Conservation (phyloP, 108 stramenopile genomes). For the Pseudonitzschia delicatissima region DNA sequence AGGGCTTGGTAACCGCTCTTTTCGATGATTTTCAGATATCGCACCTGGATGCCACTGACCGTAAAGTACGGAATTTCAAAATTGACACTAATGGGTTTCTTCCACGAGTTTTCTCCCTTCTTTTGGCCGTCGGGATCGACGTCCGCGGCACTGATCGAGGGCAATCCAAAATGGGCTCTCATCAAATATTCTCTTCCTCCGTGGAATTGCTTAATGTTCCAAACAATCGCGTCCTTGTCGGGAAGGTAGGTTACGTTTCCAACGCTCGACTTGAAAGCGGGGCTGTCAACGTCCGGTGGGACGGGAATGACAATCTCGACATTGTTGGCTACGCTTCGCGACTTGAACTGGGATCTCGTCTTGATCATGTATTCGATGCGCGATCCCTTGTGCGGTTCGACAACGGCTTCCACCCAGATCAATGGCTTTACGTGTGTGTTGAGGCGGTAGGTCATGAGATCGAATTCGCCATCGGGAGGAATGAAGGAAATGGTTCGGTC, state of each 20-base stretch:
- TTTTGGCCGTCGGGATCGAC: conserved; percentile 54
- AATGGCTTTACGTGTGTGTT: conserved; percentile 99
- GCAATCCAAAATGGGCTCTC: conserved; percentile 99
- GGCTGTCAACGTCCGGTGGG: conserved; percentile 98
- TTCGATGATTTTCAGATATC: conserved; percentile 99
- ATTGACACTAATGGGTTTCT: conserved; percentile 91
- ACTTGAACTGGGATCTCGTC: conserved; percentile 98
- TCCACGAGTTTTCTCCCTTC: conserved; percentile 87
- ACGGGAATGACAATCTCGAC: conserved; percentile 99
- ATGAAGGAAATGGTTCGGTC: conserved; percentile 99
- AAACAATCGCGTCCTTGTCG: conserved; percentile 95
- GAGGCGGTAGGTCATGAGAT: conserved; percentile 98
- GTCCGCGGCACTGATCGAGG: conserved; percentile 89
- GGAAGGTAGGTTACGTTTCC: conserved; percentile 98
- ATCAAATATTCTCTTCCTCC: conserved; percentile 94
- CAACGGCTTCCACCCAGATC: conserved; percentile 99
- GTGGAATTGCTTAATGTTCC: conserved; percentile 98
- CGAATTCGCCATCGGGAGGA: conserved; percentile 99
- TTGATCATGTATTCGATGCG: conserved; percentile 99
- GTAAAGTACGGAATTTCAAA: conserved; percentile 99
- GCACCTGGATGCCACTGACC: conserved; percentile 97
- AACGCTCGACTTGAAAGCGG: conserved; percentile 94
- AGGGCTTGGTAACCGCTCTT: conserved; percentile 98
- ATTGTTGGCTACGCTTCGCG: conserved; percentile 96
- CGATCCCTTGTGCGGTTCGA: conserved; percentile 94